Evolutionary conservation across 2,329 filamentous ascomycete genomes (phyloP), one percentile per base, ranked within the genome.

Genomic region (Aaosphaeria pasadenensis): DNA sequence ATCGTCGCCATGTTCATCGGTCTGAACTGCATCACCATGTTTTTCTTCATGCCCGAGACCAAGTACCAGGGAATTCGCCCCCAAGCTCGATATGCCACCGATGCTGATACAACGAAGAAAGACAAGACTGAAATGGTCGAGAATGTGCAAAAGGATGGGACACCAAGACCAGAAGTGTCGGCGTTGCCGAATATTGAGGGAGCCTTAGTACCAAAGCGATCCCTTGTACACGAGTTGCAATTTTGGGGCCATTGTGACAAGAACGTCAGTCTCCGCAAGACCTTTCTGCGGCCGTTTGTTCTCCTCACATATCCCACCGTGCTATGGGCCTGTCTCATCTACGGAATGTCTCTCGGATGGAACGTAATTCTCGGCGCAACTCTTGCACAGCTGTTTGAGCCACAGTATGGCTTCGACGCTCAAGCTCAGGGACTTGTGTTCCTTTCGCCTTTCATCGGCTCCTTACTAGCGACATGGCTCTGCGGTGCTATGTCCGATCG

Each of bases 401-500:
- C 58, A 4, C 67, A 67, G 1, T 73, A 69, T 52, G 77, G 77
- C 65, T 80, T 82, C 60, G 69, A 68, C 17, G 70, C 76, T 6
- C 71, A 73, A 7, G 62, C 77, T 49, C 76, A 75, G 1, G 79
- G 79, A 0, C 68, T 80, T 36, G 77, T 79, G 54, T 76, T 74
- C 32, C 65, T 81, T 29, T 77, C 77, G 1, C 76, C 77, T 0
- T 76, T 79, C 55, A 59, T 80, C 47, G 67, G 77, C 7, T 73
- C 66, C 6, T 67, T 78, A 29, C 58, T 81, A 24, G 77, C 75
- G 29, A 70, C 75, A 47, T 36, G 77, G 6, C 52, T 74, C 1
- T 70, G 73, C 0, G 76, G 75, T 1, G 74, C 73, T 1, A 55
- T 77, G 42, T 76, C 73, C 52, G 76, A 76, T 58, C 72, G 68